phyloP scores from a whole-genome alignment of 768 basidiomycete genomes.

The Lactifluus rugatus region DNA sequence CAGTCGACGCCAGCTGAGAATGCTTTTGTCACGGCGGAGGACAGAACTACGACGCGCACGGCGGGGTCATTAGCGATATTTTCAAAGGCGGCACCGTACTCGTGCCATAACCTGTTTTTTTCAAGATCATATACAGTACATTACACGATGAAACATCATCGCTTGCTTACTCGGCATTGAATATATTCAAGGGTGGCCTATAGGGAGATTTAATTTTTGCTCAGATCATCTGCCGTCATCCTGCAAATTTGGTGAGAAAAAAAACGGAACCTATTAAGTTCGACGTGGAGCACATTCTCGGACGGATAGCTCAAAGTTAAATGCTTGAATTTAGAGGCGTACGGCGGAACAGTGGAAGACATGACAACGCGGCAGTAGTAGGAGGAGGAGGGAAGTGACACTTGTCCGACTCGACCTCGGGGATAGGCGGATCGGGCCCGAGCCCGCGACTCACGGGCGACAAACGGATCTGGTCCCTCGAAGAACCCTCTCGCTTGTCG shows the following conservation, averaged over 20 bases:
- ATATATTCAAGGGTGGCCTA: slow-evolving; percentile 17
- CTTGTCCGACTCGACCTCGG: no score
- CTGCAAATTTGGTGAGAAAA: not conserved
- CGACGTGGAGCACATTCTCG: slow-evolving; percentile 13
- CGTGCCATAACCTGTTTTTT: slow-evolving; percentile 55
- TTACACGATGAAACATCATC: no score
- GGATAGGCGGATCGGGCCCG: no score
- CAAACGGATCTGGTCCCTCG: no score
- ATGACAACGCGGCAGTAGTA: no score
- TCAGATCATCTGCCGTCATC: no score
- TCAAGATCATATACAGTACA: no score
- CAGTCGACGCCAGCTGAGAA: slow-evolving; percentile 84
- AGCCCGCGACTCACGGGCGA: no score
- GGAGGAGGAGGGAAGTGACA: no score
- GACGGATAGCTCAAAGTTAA: slow-evolving; percentile 16
- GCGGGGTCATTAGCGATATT: slow-evolving; percentile 41
- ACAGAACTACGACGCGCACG: slow-evolving; percentile 64
- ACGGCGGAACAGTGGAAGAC: slow-evolving; percentile 1
- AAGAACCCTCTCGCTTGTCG: no score
- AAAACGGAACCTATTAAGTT: slow-evolving; percentile 13
- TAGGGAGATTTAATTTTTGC: no score
- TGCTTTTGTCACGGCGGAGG: slow-evolving; percentile 56
- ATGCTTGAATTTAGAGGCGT: slow-evolving; percentile 16
- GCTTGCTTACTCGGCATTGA: slow-evolving; percentile 8
- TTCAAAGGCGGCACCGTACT: slow-evolving; percentile 55